Evolutionary conservation across 225 moss, liverwort and hornwort species (phyloP).

Genomic region (Pseudisothecium myosuroides): DNA sequence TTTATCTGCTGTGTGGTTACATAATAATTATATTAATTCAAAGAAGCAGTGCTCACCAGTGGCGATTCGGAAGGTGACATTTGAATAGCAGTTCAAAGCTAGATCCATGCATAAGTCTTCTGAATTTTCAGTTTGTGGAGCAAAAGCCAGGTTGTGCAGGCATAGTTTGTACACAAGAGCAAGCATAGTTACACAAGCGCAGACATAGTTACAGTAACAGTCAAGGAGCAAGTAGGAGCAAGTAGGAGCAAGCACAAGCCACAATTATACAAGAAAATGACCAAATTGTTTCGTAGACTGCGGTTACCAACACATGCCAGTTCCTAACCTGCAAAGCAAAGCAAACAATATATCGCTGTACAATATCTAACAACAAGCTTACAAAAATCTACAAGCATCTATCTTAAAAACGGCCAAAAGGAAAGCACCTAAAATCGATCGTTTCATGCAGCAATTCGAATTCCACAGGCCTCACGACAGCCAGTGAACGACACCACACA

Average conservation of each 20-base stretch:
- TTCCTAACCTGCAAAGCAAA: no score
- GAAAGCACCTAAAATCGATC: neutral
- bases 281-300: neutral
- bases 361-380: neutral
- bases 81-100: neutral
- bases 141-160: neutral
- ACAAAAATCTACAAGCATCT: neutral
- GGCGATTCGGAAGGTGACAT: neutral
- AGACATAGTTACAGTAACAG: neutral
- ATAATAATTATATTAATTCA: neutral
- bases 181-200: neutral
- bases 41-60: neutral
- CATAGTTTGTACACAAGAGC: neutral
- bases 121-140: neutral
- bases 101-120: neutral
- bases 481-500: neutral
- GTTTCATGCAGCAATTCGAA: neutral
- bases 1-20: neutral
- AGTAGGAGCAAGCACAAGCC: neutral
- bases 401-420: neutral
- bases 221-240: neutral
- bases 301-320: neutral
- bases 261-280: neutral
- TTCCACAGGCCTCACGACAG: neutral
- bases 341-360: neutral